These are phyloP conservation scores for Mortierella sp. DNA, from an alignment of 371 early-diverging fungal genomes.

Conservation along the genomic window DNA sequence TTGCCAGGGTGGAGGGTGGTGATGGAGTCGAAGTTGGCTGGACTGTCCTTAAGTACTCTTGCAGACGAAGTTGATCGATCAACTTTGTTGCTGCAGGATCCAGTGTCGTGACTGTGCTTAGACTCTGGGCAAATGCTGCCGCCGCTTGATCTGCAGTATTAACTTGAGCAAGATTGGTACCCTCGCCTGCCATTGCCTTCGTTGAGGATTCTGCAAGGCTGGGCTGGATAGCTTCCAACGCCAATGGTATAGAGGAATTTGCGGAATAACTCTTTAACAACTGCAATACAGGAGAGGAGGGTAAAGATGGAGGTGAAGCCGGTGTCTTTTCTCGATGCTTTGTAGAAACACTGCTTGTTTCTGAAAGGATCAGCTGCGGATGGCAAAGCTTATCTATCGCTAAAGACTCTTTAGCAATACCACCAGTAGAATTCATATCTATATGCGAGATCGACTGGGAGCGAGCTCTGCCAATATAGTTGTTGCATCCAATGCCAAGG, in stretches of 20 bases:
- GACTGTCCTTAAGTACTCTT: conserved; percentile 14
- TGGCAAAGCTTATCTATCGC: neutral
- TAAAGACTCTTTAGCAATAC: neutral
- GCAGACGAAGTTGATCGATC: conserved; percentile 23
- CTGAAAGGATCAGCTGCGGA: neutral
- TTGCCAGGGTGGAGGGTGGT: neutral
- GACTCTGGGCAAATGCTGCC: conserved; percentile 24
- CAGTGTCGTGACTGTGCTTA: conserved; percentile 19
- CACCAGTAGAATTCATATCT: neutral
- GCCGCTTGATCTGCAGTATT: conserved; percentile 5
- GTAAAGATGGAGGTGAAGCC: neutral
- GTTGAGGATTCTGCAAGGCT: neutral
- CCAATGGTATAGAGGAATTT: neutral
- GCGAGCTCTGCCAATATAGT: neutral
- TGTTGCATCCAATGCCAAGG: conserved; percentile 1
- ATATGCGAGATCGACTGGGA: neutral
- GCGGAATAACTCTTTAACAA: neutral
- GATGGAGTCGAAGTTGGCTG: conserved; percentile 1
- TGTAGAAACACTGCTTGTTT: neutral
- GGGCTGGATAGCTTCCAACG: neutral
- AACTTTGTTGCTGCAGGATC: conserved; percentile 29
- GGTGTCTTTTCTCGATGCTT: neutral
- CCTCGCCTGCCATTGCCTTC: neutral
- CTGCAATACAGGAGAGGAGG: neutral
- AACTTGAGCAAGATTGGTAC: neutral